These are phyloP conservation scores for Pilasporangium apinafurcum DNA, from an alignment of 352 stramenopile species.

Conservation along the genomic window DNA sequence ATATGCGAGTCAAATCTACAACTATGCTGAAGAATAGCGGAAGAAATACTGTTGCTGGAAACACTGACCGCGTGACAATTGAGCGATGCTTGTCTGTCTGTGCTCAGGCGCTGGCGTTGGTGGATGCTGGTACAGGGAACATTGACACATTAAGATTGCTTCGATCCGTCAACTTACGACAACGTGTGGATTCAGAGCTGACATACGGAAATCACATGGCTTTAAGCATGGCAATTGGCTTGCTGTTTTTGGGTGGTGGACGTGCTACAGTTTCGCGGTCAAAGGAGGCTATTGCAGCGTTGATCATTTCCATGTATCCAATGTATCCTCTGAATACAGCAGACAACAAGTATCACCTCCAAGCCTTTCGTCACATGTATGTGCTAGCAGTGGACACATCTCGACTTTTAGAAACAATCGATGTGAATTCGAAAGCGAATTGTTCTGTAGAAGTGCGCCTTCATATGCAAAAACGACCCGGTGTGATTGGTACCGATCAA, in stretches of 20 bases:
- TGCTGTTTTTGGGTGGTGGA: conserved; percentile 96
- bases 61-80: conserved; percentile 83
- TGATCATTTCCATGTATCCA: conserved; percentile 94
- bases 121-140: conserved; percentile 95
- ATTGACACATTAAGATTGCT: conserved; percentile 91
- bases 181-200: conserved; percentile 75
- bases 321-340: conserved; percentile 89
- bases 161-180: conserved; percentile 75
- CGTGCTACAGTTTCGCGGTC: conserved; percentile 88
- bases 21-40: conserved; percentile 19
- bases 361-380: conserved; percentile 90
- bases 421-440: conserved; percentile 44
- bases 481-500: not conserved
- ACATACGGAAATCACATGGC: conserved; percentile 96
- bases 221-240: conserved; percentile 90
- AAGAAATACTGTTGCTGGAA: conserved; percentile 43
- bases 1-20: conserved; percentile 43
- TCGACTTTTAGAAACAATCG: conserved; percentile 67
- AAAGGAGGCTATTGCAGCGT: conserved; percentile 88
- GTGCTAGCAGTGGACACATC: conserved; percentile 76
- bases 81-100: conserved; percentile 92
- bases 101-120: conserved; percentile 90
- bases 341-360: conserved; percentile 92
- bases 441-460: conserved; percentile 44
- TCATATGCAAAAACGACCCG: conserved; percentile 15